These are phyloP conservation scores for Arachis monticola DNA, from an alignment of 331 rosid species.

Conservation along the genomic window DNA sequence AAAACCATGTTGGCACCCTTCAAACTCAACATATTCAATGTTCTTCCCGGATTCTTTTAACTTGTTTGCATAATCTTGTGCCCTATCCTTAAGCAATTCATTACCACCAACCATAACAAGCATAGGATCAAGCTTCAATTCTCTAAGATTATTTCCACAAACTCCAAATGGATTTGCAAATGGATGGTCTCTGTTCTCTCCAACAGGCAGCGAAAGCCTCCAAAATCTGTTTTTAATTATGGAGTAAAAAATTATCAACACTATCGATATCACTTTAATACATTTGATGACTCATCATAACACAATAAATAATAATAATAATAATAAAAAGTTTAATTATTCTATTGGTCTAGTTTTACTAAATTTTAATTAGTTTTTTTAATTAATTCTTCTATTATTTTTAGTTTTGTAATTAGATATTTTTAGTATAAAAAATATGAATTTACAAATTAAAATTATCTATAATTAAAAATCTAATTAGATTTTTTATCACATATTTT, in stretches of 20 bases:
- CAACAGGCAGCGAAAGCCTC: slow-evolving; percentile 81
- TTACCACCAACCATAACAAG: slow-evolving; percentile 70
- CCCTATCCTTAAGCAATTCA: slow-evolving; percentile 86
- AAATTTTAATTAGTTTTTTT: no score
- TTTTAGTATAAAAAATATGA: no score
- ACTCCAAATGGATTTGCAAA: slow-evolving; percentile 79
- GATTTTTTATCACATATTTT: no score
- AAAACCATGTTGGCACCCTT: slow-evolving; percentile 78
- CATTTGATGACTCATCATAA: neutral
- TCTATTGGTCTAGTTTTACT: no score
- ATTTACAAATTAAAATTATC: no score
- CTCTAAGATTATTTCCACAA: slow-evolving; percentile 33
- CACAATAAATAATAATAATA: neutral
- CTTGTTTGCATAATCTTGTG: slow-evolving; percentile 52
- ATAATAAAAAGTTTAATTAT: neutral
- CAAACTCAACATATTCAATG: slow-evolving; percentile 69
- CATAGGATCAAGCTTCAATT: slow-evolving; percentile 60
- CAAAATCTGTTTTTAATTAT: slow-evolving; percentile 62
- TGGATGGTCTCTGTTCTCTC: slow-evolving; percentile 81
- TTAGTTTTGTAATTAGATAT: no score
- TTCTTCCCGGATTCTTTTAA: slow-evolving; percentile 61
- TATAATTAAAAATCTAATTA: no score
- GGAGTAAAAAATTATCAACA: neutral
- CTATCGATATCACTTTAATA: neutral
- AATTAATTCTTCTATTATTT: no score